Conservation (phyloP, 345 rosid genomes). For the Citrus inodora region DNA sequence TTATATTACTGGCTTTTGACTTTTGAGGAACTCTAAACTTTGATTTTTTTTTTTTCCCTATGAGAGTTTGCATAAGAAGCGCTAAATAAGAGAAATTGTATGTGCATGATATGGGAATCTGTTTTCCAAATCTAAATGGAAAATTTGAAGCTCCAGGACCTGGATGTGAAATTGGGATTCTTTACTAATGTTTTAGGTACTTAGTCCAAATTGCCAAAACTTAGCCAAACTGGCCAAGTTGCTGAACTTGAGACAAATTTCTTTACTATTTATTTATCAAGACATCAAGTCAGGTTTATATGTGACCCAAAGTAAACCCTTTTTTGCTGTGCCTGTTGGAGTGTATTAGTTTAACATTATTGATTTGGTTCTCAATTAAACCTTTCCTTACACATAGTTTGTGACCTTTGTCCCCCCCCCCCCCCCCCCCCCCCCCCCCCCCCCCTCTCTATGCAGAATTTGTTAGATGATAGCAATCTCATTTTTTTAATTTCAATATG, state of each 20-base stretch:
- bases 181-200: neutral
- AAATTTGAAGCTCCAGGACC: neutral
- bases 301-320: neutral
- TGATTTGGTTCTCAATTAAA: neutral
- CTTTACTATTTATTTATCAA: neutral
- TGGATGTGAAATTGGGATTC: neutral
- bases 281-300: neutral
- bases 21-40: slow-evolving; percentile 4
- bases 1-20: neutral
- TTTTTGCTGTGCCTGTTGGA: neutral
- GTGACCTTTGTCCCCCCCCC: neutral
- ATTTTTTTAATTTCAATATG: slow-evolving; percentile 13
- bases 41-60: neutral
- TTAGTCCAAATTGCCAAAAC: neutral
- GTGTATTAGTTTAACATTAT: neutral
- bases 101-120: neutral
- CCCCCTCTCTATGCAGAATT: neutral
- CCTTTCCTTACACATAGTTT: slow-evolving; percentile 10
- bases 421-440: no score
- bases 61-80: neutral
- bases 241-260: neutral
- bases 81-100: neutral
- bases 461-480: slow-evolving; percentile 6
- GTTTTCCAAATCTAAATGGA: neutral
- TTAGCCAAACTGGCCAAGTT: neutral